Evolutionary conservation across 2,329 filamentous ascomycete species (phyloP).

Genomic region (Pyricularia sp.): DNA sequence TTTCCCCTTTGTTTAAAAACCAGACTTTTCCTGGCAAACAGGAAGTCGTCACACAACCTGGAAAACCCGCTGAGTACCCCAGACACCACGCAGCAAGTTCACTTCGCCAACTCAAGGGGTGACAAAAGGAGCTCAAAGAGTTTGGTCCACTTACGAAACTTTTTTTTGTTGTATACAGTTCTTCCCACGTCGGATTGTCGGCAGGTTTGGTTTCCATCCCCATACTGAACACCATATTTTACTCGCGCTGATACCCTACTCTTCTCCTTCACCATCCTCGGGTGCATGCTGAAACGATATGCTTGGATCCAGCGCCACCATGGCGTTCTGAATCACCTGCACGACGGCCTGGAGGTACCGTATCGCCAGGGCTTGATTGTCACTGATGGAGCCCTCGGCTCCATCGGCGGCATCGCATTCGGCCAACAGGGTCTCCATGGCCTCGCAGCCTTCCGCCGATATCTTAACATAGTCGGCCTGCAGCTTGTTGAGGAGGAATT

Average conservation of each 20-base stretch:
- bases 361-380: slow-evolving; percentile 37
- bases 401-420: slow-evolving; percentile 28
- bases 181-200: neutral
- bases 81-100: neutral
- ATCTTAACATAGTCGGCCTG: slow-evolving; percentile 30
- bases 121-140: neutral
- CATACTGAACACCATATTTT: neutral
- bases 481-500: slow-evolving; percentile 27
- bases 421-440: neutral
- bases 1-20: too few relatives aligned
- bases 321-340: slow-evolving; percentile 32
- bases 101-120: neutral
- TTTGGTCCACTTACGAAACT: neutral
- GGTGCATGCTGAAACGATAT: neutral
- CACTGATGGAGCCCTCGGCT: slow-evolving; percentile 17
- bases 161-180: neutral
- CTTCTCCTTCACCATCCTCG: neutral
- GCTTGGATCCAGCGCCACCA: slow-evolving; percentile 10
- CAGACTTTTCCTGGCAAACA: neutral
- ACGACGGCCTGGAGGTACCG: slow-evolving; percentile 40
- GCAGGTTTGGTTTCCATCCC: neutral
- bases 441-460: slow-evolving; percentile 19
- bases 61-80: too few relatives aligned
- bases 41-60: neutral
- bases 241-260: neutral